Percentiles rank a stretch among this genome's conserved stretches.
These are phyloP conservation scores for Wickerhamomyces sp. DNA, from an alignment of 1,139 yeast genomes.

Conservation along the genomic window DNA sequence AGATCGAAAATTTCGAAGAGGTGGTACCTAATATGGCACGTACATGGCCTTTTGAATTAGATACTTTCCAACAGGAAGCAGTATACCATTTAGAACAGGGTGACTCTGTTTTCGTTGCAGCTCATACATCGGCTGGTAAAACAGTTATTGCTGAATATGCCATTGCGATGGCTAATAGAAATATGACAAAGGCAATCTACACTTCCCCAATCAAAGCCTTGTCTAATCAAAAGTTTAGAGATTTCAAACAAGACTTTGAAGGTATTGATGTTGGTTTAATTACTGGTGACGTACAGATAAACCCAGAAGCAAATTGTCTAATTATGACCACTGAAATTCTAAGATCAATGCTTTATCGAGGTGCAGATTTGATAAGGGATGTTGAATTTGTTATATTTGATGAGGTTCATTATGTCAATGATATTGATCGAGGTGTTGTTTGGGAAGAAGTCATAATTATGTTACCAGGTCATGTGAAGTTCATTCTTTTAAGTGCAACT, in stretches of 20 bases:
- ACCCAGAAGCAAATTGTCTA: constrained; percentile 93
- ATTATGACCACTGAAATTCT: constrained; percentile 98
- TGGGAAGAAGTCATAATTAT: constrained; percentile 99
- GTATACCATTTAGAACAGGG: constrained; percentile 94
- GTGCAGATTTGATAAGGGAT: constrained; percentile 93
- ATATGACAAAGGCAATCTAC: constrained; percentile 87
- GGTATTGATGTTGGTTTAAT: constrained; percentile 87
- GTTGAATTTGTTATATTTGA: constrained; percentile 97
- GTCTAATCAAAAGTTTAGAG: constrained; percentile 92
- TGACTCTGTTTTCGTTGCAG: constrained; percentile 97
- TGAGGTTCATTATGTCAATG: constrained; percentile 97
- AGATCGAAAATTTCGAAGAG: constrained; percentile 77
- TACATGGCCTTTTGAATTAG: constrained; percentile 89
- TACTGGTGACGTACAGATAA: constrained; percentile 97
- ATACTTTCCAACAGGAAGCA: constrained; percentile 95
- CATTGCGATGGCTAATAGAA: constrained; percentile 85
- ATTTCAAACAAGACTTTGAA: constrained; percentile 75
- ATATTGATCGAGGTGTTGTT: constrained; percentile 95
- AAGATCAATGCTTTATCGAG: constrained; percentile 92
- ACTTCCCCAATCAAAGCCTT: constrained; percentile 93
- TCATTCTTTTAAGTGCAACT: constrained; percentile 86
- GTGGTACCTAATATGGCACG: constrained; percentile 92
- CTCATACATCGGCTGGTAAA: constrained; percentile 94
- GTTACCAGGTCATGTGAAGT: constrained; percentile 93
- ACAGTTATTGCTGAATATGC: constrained; percentile 94